A percentile compares a stretch with the other conserved stretches of the same genome.
Conservation (phyloP, 805 yeast species). For the baker's yeast (Saccharomyces cerevisiae) region DNA sequence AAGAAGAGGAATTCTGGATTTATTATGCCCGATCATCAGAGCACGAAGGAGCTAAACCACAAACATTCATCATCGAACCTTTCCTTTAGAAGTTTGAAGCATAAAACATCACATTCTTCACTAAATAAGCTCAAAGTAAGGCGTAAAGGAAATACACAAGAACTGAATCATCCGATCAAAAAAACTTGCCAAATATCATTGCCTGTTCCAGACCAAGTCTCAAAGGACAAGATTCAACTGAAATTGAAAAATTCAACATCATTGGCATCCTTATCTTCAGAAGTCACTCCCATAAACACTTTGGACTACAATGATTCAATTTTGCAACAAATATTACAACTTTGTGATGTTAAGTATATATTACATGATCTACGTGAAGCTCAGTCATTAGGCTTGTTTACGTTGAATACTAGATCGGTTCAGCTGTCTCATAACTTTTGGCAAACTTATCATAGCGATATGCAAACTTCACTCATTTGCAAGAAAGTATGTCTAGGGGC, state of each 20-base stretch:
- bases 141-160: conserved; percentile 18
- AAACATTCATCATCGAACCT: conserved; percentile 4
- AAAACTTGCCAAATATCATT: conserved; percentile 38
- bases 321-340: conserved; percentile 18
- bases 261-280: conserved; percentile 23
- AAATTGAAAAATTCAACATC: conserved; percentile 40
- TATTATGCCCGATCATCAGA: conserved; percentile 1
- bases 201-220: conserved; percentile 49
- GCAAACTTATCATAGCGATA: conserved; percentile 12
- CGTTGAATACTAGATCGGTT: conserved; percentile 7
- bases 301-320: conserved; percentile 22
- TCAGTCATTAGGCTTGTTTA: conserved; percentile 3
- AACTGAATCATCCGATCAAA: conserved; percentile 7
- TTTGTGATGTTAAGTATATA: conserved; percentile 17
- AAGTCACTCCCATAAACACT: conserved; percentile 13
- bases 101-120: conserved; percentile 29
- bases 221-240: conserved; percentile 46
- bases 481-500: conserved; percentile 16
- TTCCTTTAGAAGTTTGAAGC: conserved; percentile 16
- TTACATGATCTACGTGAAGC: conserved; percentile 7
- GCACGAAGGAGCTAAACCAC: conserved; percentile 4
- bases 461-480: conserved; percentile 8
- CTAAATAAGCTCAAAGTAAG: conserved; percentile 24
- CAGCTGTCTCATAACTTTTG: conserved; percentile 15
- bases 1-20: neutral